Evolutionary conservation across 306 rosid species (phyloP).

Genomic region (Acacia confusa): DNA sequence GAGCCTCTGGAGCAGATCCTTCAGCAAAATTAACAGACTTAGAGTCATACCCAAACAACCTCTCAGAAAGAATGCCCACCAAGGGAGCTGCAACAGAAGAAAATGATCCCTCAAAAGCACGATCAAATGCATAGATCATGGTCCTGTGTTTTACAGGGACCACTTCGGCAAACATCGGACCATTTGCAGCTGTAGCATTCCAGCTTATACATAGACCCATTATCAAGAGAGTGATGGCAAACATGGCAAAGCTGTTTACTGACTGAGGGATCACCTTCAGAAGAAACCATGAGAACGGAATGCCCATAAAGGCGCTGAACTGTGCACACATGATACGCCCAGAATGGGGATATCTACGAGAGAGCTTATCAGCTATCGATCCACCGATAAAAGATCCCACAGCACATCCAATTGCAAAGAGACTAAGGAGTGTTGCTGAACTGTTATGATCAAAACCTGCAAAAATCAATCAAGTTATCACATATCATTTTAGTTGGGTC

Average conservation of each 20-base stretch:
- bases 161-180: conserved; percentile 93
- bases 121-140: conserved; percentile 94
- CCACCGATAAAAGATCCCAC: conserved; percentile 83
- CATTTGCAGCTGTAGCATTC: conserved; percentile 85
- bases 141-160: conserved; percentile 88
- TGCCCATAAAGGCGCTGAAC: conserved; percentile 94
- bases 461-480: conserved; percentile 22
- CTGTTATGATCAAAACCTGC: conserved; percentile 87
- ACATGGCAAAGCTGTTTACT: conserved; percentile 61
- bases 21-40: conserved; percentile 63
- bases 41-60: conserved; percentile 76
- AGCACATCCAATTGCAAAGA: conserved; percentile 90
- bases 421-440: conserved; percentile 76
- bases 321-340: conserved; percentile 93
- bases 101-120: conserved; percentile 94
- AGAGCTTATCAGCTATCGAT: conserved; percentile 65
- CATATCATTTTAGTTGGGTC: background rate
- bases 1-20: conserved; percentile 76
- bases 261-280: conserved; percentile 83
- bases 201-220: conserved; percentile 98
- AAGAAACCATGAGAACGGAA: conserved; percentile 87
- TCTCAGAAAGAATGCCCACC: conserved; percentile 94
- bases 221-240: conserved; percentile 66
- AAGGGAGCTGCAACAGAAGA: conserved; percentile 95
- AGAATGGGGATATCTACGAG: conserved; percentile 71